Conservation (phyloP, 176 grass and related monocot genomes). For the Leersia perrieri region DNA sequence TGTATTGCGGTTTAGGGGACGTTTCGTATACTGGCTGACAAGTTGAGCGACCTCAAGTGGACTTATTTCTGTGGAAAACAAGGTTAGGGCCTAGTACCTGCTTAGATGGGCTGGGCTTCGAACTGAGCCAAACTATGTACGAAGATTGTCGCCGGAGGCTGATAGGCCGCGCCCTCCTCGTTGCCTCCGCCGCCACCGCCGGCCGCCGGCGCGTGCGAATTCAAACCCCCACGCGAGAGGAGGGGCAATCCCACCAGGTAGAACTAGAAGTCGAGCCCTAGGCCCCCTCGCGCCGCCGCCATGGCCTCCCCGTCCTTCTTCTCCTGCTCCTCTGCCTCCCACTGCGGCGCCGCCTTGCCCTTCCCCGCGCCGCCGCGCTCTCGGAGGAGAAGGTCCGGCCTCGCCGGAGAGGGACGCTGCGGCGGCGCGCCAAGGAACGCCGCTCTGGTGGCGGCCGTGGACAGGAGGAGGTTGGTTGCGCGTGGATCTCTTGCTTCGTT, state of each 20-base stretch:
- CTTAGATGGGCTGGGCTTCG: too few species aligned
- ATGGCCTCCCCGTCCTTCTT: background rate
- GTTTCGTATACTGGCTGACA: too few species aligned
- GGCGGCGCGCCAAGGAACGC: background rate
- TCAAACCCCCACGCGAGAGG: background rate
- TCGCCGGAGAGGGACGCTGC: background rate
- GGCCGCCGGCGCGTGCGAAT: background rate
- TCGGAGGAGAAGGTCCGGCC: background rate
- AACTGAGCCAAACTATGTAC: too few species aligned
- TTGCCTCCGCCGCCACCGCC: background rate
- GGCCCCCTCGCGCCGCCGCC: background rate
- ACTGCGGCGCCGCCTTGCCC: background rate
- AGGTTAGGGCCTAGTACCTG: too few species aligned
- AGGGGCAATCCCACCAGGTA: background rate
- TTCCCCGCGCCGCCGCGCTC: background rate
- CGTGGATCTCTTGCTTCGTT: background rate
- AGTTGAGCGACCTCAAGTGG: too few species aligned
- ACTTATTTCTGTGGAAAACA: too few species aligned
- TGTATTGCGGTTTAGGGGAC: too few species aligned
- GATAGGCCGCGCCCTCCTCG: background rate
- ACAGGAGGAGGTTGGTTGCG: conserved; percentile 17
- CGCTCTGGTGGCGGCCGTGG: background rate
- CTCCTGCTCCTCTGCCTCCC: background rate
- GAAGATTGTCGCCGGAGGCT: too few species aligned
- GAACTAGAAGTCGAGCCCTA: background rate